Evolutionary conservation across 495 filamentous ascomycete species (phyloP), one percentile per base, ranked within the genome.

Genomic region (Tuber borchii): DNA sequence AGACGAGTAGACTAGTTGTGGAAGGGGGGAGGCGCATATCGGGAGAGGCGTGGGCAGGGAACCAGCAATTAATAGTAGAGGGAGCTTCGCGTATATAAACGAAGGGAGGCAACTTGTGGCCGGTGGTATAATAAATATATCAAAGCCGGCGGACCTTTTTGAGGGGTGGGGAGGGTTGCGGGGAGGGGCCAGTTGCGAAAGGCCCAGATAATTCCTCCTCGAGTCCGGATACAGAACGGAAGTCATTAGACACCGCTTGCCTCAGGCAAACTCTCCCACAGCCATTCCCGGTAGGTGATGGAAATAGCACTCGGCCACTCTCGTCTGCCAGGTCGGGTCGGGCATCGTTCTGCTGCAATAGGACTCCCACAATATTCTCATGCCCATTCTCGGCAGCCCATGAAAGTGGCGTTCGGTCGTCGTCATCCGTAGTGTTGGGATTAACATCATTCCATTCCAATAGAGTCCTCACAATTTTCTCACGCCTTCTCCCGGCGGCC

Each of bases 401-500:
- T 45, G 16, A 45, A 69, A 19, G 68, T 48, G 22, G 44, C 17
- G 44, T 45, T 17, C 44, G 44, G 16, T 16, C 44, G 1, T 4
- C 14, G 16, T 45, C 44, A 17, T 19, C 16, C 2, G 17, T 16
- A 0, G 14, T 17, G 44, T 17, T 5, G 44, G 16, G 44, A 45
- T 77, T 42, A 9, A 80, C 74, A 46, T 74, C 79, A 37, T 71
- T 61, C n/a, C 71, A 74, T 16, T 69, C 73, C 34, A 84, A 71
- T 10, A 86, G 73, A 17, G 82, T 69, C 61, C 70, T 70, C 45
- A 83, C 81, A 0, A 83, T 77, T 20, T 65, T 70, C 51, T 80
- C 73, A 42, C 82, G 76, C 26, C 82, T 80, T n/a, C 76, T 76
- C 46, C 75, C 69, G 48, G 83, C 81, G 17, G 83, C 83, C 14